Evolutionary conservation across 768 basidiomycete genomes (phyloP), one percentile per base, ranked within the genome.

Genomic region (Russula griseocarnosa): DNA sequence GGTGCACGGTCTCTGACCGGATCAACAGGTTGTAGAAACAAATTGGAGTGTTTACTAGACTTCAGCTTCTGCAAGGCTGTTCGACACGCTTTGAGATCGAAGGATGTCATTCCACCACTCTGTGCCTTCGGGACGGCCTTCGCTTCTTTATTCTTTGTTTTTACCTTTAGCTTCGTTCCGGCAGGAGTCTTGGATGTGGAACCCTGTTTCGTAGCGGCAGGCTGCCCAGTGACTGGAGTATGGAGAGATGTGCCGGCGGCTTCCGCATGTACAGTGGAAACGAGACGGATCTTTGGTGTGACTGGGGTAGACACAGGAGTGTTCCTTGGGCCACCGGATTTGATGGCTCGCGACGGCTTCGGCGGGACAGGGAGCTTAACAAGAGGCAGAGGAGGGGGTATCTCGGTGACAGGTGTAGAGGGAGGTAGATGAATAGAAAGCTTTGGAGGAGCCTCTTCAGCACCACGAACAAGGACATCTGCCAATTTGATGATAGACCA

Each of bases 11-110:
- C 94, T 67, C 93, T 82, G 47, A 96, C 84, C n/a, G 94, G 94
- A 75, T 97, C 94, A n/a, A 98, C 96, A 36, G 96, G 93, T 63
- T 90, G 85, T 47, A 86, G 77, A 75, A 98, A 98, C 58, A 90
- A 70, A 30, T 75, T 73, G 4, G 90, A 86, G 64, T 83, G 85
- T 73, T 90, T 94, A 74, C 93, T 82, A 28, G 82, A 71, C 70
- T 82, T 82, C 36, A 96, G 75, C 72, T 94, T 95, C 80, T 89
- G 88, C 71, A 96, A 74, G 3, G 86, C 87, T 64, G 82, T 89
- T 57, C 86, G 82, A 67, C 85, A 90, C 10, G 88, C 90, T 56
- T 82, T 83, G 63, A 92, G 74, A 71, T 96, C 94, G 54, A 85
- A 83, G 38, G 86, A 70, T 47, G 81, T 79, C 88, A 96, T 89